Percentiles rank a stretch among this genome's conserved stretches.
These are phyloP conservation scores for Leucocoprinus leucothites DNA, from an alignment of 768 basidiomycete genomes.

Conservation along the genomic window DNA sequence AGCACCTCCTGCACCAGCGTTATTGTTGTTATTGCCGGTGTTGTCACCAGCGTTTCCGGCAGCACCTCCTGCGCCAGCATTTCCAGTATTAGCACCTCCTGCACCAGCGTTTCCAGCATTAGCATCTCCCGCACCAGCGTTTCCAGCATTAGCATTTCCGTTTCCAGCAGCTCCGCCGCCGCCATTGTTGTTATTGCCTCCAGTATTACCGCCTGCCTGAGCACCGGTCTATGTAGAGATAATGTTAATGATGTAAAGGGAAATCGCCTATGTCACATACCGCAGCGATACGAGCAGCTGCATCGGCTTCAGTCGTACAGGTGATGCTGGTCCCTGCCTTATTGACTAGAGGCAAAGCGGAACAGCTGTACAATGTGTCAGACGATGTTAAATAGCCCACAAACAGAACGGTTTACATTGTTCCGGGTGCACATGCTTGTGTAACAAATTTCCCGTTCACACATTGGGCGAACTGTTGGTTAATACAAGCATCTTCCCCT, in stretches of 20 bases:
- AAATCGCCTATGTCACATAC: conserved; percentile 22
- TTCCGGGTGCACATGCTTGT: conserved; percentile 31
- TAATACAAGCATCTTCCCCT: conserved; percentile 46
- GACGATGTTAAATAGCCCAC: background rate
- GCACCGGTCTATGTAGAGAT: conserved; percentile 17
- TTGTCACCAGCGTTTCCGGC: conserved; percentile 12
- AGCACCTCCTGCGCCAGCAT: conserved; percentile 7
- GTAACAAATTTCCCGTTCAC: conserved; percentile 42
- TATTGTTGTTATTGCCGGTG: conserved; percentile 6
- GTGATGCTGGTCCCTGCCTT: conserved; percentile 46
- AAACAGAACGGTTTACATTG: conserved; percentile 26
- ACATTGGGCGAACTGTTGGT: conserved; percentile 52
- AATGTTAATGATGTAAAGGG: background rate
- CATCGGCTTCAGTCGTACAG: conserved; percentile 48
- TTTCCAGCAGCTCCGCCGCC: conserved; percentile 3
- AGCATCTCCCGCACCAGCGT: no score
- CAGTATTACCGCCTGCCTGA: background rate
- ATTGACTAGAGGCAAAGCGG: conserved; percentile 51
- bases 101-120: conserved; percentile 7
- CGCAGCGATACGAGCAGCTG: conserved; percentile 44
- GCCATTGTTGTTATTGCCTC: background rate
- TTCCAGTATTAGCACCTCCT: conserved; percentile 7
- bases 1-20: conserved; percentile 7
- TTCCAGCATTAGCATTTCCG: background rate
- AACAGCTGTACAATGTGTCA: conserved; percentile 29